Evolutionary conservation across 192 early-diverging fungal species (phyloP).

Genomic region (Endogone sp.): DNA sequence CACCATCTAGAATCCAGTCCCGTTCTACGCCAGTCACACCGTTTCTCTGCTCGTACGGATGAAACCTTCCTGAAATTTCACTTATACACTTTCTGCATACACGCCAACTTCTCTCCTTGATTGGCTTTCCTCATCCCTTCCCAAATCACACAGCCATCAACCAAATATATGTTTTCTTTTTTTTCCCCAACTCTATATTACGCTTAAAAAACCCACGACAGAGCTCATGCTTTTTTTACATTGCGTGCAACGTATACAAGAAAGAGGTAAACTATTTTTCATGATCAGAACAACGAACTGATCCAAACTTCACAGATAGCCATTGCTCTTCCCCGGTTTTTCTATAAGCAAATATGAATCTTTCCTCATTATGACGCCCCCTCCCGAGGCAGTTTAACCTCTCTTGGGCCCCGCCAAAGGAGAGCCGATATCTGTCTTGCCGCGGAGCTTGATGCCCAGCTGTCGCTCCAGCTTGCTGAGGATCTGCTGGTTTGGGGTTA

Average conservation of each 20-base stretch:
- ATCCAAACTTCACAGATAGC: too few species aligned
- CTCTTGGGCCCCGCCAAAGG: slow-evolving; percentile 49
- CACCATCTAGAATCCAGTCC: too few species aligned
- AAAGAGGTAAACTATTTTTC: background rate
- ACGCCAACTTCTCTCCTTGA: too few species aligned
- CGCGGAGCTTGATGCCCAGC: slow-evolving; percentile 85
- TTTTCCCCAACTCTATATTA: too few species aligned
- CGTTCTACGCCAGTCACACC: too few species aligned
- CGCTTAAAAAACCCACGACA: background rate
- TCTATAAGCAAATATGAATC: background rate
- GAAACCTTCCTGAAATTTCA: too few species aligned
- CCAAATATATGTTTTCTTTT: too few species aligned
- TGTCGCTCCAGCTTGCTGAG: slow-evolving; percentile 85
- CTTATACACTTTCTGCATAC: too few species aligned
- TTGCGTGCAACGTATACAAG: background rate
- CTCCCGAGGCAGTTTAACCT: slow-evolving; percentile 16
- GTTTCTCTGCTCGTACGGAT: too few species aligned
- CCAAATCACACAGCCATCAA: too few species aligned
- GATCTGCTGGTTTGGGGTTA: slow-evolving; percentile 88
- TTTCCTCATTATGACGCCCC: background rate
- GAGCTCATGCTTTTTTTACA: background rate
- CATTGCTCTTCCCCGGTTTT: background rate
- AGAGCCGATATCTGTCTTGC: slow-evolving; percentile 66
- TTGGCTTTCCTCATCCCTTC: too few species aligned
- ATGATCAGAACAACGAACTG: too few species aligned